A percentile compares a stretch with the other conserved stretches of the same genome.
Conservation (phyloP, 495 filamentous ascomycete genomes). For the Lasiosphaeria ovina region DNA sequence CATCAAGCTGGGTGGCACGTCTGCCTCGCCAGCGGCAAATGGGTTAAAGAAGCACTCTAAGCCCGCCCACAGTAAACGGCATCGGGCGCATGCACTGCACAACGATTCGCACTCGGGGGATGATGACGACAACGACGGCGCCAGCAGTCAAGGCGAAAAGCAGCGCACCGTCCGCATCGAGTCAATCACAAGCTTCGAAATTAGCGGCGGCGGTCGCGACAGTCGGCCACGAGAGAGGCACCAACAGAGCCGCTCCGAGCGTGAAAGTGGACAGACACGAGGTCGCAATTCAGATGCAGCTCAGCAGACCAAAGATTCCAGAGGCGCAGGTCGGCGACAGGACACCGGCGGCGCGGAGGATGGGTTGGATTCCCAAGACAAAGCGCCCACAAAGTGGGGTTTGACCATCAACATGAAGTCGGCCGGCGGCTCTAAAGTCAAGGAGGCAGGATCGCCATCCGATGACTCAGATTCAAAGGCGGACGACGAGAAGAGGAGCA, state of each 20-base stretch:
- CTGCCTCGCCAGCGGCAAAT: constrained; percentile 15
- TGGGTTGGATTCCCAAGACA: constrained; percentile 31
- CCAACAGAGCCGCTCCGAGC: background rate
- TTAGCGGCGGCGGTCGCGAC: constrained; percentile 2
- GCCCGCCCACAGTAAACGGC: constrained; percentile 38
- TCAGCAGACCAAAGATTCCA: background rate
- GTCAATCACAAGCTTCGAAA: constrained; percentile 33
- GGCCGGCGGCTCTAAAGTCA: background rate
- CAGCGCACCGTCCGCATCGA: constrained; percentile 27
- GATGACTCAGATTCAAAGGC: constrained; percentile 12
- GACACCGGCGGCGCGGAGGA: constrained; percentile 14
- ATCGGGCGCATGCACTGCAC: constrained; percentile 32
- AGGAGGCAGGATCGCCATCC: background rate
- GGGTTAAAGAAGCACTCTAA: constrained; percentile 31
- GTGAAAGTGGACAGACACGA: background rate
- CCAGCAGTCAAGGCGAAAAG: background rate
- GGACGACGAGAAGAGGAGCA: constrained; percentile 21
- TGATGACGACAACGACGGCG: constrained; percentile 19
- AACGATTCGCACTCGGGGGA: constrained; percentile 34
- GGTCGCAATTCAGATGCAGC: background rate
- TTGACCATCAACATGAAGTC: constrained; percentile 41
- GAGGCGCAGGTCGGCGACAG: background rate
- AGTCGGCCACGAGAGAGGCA: background rate
- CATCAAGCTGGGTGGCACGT: constrained; percentile 33
- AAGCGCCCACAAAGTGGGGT: constrained; percentile 42